Base-by-base conservation (phyloP, 345 rosid species). In the Citrus australasica region DNA sequence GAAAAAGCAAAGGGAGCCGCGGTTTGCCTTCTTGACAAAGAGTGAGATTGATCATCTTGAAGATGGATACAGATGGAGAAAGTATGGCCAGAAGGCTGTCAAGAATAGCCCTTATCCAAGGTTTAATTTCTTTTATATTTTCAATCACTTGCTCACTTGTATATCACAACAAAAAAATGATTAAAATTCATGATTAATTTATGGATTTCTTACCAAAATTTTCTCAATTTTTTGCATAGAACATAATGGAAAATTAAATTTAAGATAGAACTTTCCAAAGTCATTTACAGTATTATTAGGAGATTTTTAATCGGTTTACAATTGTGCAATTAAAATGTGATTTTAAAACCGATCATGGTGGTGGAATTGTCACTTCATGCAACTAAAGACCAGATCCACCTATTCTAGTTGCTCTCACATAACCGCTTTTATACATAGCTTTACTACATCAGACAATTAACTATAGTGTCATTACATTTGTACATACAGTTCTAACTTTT, bases 61-160 rank as follows among this genome's bases (percentile, higher is more conserved):
- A 71, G 88, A 85, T 30, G 88, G 88, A 24, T 85, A 83, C 58
- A 76, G 88, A 58, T 85, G 88, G 88, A 83, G 88, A 69, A 85
- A 85, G 72, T 85, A 85, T 40, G 88, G 88, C 64, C 88, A 85
- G 60, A 85, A 85, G 48, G 88, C 88, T 5, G 88, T 85, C 58
- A 83, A 85, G 76, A 83, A 85, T 21, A 85, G 86, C 59, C 77
- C 84, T 74, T 77, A 71, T 69, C 85, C 85, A 61, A 82, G 85
- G 85, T 85, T 62, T 21, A 21, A 28, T 24, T 69, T 25, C 42
- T 66, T 60, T 65, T 13, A 40, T 13, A 24, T 40, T 59, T 10
- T 17, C 59, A 46, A 7, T 66, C 48, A 27, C 13, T 17, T 71
- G 14, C 77, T 21, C 2, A n/a, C 1, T 3, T 19, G 32, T 71